Percentiles rank a stretch among this genome's conserved stretches.
Evolutionary conservation across 352 stramenopile genomes (phyloP).

Genomic region (Pythium utonaiense): DNA sequence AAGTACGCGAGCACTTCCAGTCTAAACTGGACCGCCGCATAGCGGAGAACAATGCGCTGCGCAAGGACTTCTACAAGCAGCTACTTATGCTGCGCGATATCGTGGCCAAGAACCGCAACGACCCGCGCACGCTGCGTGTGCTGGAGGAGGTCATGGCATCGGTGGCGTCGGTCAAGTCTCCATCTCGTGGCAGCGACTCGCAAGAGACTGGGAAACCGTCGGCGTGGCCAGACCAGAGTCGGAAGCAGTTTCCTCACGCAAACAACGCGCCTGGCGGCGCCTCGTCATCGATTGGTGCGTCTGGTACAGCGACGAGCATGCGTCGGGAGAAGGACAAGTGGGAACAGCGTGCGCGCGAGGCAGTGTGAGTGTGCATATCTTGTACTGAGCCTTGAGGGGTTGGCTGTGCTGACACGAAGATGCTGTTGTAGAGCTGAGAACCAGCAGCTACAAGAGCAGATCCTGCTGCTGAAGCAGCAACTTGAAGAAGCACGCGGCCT

Average conservation of each 20-base stretch:
- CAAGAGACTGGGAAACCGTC: background rate
- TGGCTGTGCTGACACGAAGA: background rate
- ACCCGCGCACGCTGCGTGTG: conserved; percentile 40
- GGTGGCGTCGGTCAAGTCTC: conserved; percentile 1
- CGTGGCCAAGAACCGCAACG: conserved; percentile 49
- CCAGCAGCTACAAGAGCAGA: conserved; percentile 47
- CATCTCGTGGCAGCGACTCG: background rate
- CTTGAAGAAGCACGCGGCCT: conserved; percentile 23
- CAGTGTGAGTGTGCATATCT: conserved; percentile 27
- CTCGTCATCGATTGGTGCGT: conserved; percentile 7
- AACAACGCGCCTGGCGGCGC: background rate
- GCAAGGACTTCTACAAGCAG: conserved; percentile 73
- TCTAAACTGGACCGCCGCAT: conserved; percentile 61
- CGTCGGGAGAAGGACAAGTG: conserved; percentile 65
- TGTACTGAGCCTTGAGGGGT: background rate
- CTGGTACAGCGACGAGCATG: conserved; percentile 18
- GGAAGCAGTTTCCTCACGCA: conserved; percentile 1
- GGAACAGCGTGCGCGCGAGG: conserved; percentile 51
- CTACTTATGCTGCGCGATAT: conserved; percentile 68
- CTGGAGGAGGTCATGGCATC: conserved; percentile 56
- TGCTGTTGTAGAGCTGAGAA: conserved; percentile 27
- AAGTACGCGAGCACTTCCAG: conserved; percentile 34
- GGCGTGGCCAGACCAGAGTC: conserved; percentile 2
- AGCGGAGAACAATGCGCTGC: conserved; percentile 57
- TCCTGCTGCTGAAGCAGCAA: conserved; percentile 42